These are phyloP conservation scores for Penicillium sp. DNA, from an alignment of 2,329 filamentous ascomycete species.

Conservation along the genomic window DNA sequence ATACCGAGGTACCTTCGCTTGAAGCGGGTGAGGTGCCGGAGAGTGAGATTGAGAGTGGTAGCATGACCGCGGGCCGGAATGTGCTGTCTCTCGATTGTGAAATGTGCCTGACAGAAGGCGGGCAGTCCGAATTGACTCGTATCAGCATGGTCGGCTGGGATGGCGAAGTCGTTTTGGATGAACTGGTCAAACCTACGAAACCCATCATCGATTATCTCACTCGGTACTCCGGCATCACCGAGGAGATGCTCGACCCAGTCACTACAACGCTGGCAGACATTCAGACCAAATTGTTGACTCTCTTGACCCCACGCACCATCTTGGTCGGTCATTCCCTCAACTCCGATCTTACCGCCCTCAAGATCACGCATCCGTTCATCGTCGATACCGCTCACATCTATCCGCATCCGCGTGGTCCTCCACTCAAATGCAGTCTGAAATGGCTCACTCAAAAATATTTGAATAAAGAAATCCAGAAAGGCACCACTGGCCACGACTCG, in stretches of 20 bases:
- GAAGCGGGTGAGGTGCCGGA: slow-evolving; percentile 65
- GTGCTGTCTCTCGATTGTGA: slow-evolving; percentile 87
- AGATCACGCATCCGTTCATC: slow-evolving; percentile 84
- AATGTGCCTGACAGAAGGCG: slow-evolving; percentile 85
- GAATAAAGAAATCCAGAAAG: slow-evolving; percentile 79
- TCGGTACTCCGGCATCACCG: slow-evolving; percentile 84
- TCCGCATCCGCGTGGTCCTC: slow-evolving; percentile 82
- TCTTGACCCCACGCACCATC: slow-evolving; percentile 52
- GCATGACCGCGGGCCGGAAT: slow-evolving; percentile 73
- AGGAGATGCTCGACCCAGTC: slow-evolving; percentile 72
- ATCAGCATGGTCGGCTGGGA: slow-evolving; percentile 86
- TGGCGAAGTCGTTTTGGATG: slow-evolving; percentile 73
- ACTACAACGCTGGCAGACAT: slow-evolving; percentile 81
- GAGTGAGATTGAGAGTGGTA: slow-evolving; percentile 67
- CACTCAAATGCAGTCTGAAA: slow-evolving; percentile 84
- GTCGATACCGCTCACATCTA: slow-evolving; percentile 87
- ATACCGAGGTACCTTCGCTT: slow-evolving; percentile 62
- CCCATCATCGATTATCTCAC: slow-evolving; percentile 93
- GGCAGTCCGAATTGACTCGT: slow-evolving; percentile 75
- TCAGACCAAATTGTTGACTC: slow-evolving; percentile 65
- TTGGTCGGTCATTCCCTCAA: slow-evolving; percentile 45
- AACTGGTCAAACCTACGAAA: slow-evolving; percentile 82
- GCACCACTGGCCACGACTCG: slow-evolving; percentile 74
- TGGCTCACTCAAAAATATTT: slow-evolving; percentile 84
- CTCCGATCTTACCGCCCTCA: slow-evolving; percentile 66